Percentiles rank a stretch among this genome's conserved stretches.
Conservation (phyloP, 306 rosid genomes). For the apple (Malus domestica) region DNA sequence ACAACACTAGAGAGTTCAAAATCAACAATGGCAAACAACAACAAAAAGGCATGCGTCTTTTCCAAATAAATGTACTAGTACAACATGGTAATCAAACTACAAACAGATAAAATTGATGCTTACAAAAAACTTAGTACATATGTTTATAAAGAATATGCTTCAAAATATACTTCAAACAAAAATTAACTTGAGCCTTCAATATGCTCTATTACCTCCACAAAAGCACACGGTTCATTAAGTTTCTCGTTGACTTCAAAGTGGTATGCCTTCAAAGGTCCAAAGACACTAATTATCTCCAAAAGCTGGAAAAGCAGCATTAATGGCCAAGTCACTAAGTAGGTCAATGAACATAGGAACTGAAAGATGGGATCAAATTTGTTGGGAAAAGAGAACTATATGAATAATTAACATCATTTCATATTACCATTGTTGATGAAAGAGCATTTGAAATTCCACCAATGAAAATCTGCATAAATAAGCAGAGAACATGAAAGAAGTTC, state of each 20-base stretch:
- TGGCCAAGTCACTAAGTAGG: constrained; percentile 5
- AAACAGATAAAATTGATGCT: background rate
- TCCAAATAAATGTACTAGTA: background rate
- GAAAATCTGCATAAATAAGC: constrained; percentile 54
- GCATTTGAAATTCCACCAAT: constrained; percentile 79
- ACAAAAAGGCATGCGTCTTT: background rate
- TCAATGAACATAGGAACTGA: background rate
- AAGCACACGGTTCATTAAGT: constrained; percentile 49
- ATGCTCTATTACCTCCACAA: constrained; percentile 66
- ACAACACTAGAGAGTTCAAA: background rate
- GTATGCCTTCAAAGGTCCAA: constrained; percentile 86
- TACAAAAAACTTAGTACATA: background rate
- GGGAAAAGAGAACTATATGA: background rate
- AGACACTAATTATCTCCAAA: constrained; percentile 68
- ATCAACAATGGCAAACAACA: background rate
- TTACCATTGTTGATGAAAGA: constrained; percentile 78
- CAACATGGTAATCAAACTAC: background rate
- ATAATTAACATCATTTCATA: background rate
- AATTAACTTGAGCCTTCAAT: background rate
- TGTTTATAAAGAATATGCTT: background rate
- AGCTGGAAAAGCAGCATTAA: constrained; percentile 42
- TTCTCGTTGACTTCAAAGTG: constrained; percentile 49
- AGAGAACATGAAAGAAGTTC: background rate
- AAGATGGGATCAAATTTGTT: background rate
- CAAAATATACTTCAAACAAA: background rate